Base-by-base conservation (phyloP, 108 stramenopile genomes). In the Conticribra guillardii region DNA sequence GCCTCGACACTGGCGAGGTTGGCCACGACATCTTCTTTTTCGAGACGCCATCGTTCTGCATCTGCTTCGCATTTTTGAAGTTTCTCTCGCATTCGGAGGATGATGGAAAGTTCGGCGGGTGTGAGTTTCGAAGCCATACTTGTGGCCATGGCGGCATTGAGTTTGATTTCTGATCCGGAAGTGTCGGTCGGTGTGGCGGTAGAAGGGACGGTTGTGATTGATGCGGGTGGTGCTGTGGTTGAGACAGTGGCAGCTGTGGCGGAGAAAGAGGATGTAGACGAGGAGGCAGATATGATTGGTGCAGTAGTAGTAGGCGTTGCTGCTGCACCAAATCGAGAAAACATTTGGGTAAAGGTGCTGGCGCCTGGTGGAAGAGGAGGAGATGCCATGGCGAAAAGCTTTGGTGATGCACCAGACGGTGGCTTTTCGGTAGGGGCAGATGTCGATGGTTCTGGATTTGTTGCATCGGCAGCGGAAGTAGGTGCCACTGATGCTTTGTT, bases 101-200 rank as follows among this genome's bases (percentile, higher is more conserved):
- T 96, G 31, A 89, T 87, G 27, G 85, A 86, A 26, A 94, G 65
- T 75, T 94, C 93, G 28, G 87, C 80, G 27, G 91, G 88, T 3
- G 85, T 72, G 2, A 94, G 76, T 78, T 94, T 94, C 17, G 87
- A 80, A 15, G 90, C 90, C 84, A 91, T 88, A 57, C 88, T 87
- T 34, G 84, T 82, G 17, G 88, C 92, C 70, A 90, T 71, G n/a
- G 77, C 80, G 4, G 86, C 81, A 70, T 78, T 92, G 49, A 92
- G 61, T 48, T 84, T 81, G 66, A 75, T 57, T 73, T 73, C 79
- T 1, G 70, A 54, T 21, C 61, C 54, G 24, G 54, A 41, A 41
- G 37, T 24, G 71, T 84, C 51, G 67, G 57, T 44, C 26, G 50
- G 37, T 4, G 28, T 15, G 48, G 60, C 41, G 15, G 67, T 8